Percentiles rank a stretch among this genome's conserved stretches.
Conservation (phyloP, 1,284 basidiomycete species). For the Crepidotus sp. region DNA sequence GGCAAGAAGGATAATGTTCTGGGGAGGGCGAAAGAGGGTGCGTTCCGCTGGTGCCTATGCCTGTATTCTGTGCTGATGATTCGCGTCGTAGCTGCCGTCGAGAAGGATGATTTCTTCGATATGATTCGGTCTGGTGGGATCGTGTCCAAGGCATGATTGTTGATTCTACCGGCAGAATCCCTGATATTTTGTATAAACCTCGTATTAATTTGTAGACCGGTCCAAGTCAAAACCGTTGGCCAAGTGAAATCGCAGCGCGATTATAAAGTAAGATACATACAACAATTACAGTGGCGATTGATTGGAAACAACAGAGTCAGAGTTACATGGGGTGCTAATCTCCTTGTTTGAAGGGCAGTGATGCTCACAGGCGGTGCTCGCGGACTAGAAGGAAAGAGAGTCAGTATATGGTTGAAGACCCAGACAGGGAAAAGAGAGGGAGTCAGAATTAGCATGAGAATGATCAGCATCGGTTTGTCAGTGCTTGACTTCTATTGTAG, state of each 20-base stretch:
- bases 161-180: too few relatives aligned
- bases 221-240: too few relatives aligned
- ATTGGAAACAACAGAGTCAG: too few relatives aligned
- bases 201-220: constrained; percentile 17
- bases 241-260: too few relatives aligned
- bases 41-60: constrained; percentile 20
- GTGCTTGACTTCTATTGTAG: constrained; percentile 77
- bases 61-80: background rate
- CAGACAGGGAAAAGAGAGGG: constrained; percentile 7
- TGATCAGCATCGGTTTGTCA: constrained; percentile 34
- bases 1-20: constrained; percentile 44
- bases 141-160: constrained; percentile 38
- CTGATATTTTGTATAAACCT: too few relatives aligned
- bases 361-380: constrained; percentile 19
- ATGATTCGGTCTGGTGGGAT: constrained; percentile 70
- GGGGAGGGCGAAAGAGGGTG: constrained; percentile 49
- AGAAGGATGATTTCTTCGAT: constrained; percentile 66
- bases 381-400: constrained; percentile 5
- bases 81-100: constrained; percentile 36
- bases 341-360: constrained; percentile 5
- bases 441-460: constrained; percentile 78
- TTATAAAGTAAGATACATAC: too few relatives aligned
- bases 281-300: too few relatives aligned
- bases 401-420: constrained; percentile 9
- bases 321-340: constrained; percentile 11